Base-by-base conservation (phyloP, 352 stramenopile genomes). In the Pelagophyceae sp. region DNA sequence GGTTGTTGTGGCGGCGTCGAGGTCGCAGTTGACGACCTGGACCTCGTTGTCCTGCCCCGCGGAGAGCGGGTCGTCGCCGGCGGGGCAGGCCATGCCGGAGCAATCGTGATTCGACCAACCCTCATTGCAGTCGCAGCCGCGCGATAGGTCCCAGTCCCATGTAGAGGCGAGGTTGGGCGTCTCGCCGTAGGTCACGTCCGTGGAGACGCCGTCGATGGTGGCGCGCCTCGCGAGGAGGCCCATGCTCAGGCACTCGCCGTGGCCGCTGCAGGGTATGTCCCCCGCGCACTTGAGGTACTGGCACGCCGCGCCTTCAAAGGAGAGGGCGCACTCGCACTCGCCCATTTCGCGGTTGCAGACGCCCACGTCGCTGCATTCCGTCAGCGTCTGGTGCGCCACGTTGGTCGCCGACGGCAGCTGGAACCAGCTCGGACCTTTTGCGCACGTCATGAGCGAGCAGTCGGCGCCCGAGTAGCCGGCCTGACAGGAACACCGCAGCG, bases 21-120 rank as follows among this genome's bases (percentile, higher is more conserved):
- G 76, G 72, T 89, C 89, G 80, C 91, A 95, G 76, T 87, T 89
- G 31, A 92, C 54, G 78, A 91, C 82, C 80, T 95, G 89, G 27
- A 88, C 84, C 65, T 94, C 90, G 77, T 91, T 95, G n/a, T 82
- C 86, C 74, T 96, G 91, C 0, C 82, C 86, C 33, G 81, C 86
- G 0, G 88, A 95, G 67, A 94, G 84, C 20, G 92, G 92, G 72
- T 97, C 92, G 79, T 96, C 90, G 37, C 92, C 92, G 17, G 81
- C 81, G 15, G 91, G 90, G 69, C 92, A 97, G 17, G 72, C 83
- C 79, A 86, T 83, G 54, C 90, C 82, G 0, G 85, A 91, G 83
- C 92, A 97, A 76, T 96, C 90, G 76, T 89, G 90, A 40, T 86
- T 88, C 51, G 90, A 83, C 25, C 83, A 92, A 0, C 90, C 91